A percentile compares a stretch with the other conserved stretches of the same genome.
Conservation (phyloP, 164 flowering plant species). For the Macadamia integrifolia region DNA sequence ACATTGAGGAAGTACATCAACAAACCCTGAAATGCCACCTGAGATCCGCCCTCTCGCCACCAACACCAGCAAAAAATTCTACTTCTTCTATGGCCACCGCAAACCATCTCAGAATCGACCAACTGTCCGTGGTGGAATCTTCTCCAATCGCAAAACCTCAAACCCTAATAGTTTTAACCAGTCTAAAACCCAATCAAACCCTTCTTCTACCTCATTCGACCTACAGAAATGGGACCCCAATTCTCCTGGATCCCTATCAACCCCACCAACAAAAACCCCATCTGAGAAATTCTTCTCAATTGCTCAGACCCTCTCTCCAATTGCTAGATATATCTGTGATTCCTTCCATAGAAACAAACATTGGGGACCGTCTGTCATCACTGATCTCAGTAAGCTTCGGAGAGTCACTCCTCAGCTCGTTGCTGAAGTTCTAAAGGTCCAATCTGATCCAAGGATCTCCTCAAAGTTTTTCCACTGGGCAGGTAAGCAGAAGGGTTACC, state of each 20-base stretch:
- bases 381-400: constrained; percentile 72
- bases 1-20: too few relatives aligned
- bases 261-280: constrained; percentile 27
- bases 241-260: constrained; percentile 8
- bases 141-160: constrained; percentile 64
- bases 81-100: constrained; percentile 87
- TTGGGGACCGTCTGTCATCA: constrained; percentile 60
- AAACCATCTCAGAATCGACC: constrained; percentile 80
- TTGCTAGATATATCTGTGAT: constrained; percentile 83
- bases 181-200: constrained; percentile 6
- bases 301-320: constrained; percentile 63
- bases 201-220: constrained; percentile 31
- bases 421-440: constrained; percentile 73
- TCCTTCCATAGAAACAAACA: constrained; percentile 57
- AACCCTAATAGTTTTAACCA: constrained; percentile 9
- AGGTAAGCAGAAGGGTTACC: constrained; percentile 88
- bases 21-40: constrained; percentile 37
- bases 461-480: constrained; percentile 94
- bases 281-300: constrained; percentile 41
- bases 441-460: constrained; percentile 47
- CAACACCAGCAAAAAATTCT: constrained; percentile 21
- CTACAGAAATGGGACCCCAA: constrained; percentile 77
- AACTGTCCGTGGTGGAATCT: constrained; percentile 68
- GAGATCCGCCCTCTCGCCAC: constrained; percentile 26
- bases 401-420: constrained; percentile 78